Base-by-base conservation (phyloP, 805 yeast genomes). In the Schizosaccharomyces lindneri region DNA sequence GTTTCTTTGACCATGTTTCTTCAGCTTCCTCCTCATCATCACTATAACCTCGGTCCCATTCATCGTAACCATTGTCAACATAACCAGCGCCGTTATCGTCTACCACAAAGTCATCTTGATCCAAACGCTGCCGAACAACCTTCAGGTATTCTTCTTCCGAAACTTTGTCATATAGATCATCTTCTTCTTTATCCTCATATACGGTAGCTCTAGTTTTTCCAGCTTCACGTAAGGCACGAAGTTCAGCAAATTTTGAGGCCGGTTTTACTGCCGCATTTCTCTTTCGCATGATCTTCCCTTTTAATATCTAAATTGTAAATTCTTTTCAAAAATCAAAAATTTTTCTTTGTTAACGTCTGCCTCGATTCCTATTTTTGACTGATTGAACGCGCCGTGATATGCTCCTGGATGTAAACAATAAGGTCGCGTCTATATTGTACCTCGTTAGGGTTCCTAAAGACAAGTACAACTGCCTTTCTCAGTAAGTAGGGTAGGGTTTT, bases 71-170 rank as follows among this genome's bases (percentile, higher is more conserved):
- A 55, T 85, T 85, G 67, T 93, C 97, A 1, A 87, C 89, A 68
- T 90, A 90, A 0, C 97, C 97, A 65, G 83, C 84, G 39, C 96
- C 96, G 66, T 85, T 82, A 70, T 90, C 97, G 70, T 88, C 96
- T 1, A 87, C 95, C 46, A 90, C 93, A 69, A 90, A 90, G 70
- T 90, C 96, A 68, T 90, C 96, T 64, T 85, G 83, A 71, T 87
- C 76, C 59, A 93, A 75, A 63, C 88, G 86, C 63, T 84, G 81
- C 67, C 94, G 80, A 70, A 85, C 86, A 69, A 81, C 85, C 66
- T 79, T 79, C 66, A 90, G 76, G 71, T 81, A 90, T 46, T 83
- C 81, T 39, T 78, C 82, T 67, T 88, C 95, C 68, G 85, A 95
- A 4, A 88, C 83, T 68, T 87, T 89, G 67, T 90, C 97, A 69